A percentile compares a stretch with the other conserved stretches of the same genome.
Evolutionary conservation across 2,329 filamentous ascomycete species (phyloP).

Genomic region (Verticillium longisporum): DNA sequence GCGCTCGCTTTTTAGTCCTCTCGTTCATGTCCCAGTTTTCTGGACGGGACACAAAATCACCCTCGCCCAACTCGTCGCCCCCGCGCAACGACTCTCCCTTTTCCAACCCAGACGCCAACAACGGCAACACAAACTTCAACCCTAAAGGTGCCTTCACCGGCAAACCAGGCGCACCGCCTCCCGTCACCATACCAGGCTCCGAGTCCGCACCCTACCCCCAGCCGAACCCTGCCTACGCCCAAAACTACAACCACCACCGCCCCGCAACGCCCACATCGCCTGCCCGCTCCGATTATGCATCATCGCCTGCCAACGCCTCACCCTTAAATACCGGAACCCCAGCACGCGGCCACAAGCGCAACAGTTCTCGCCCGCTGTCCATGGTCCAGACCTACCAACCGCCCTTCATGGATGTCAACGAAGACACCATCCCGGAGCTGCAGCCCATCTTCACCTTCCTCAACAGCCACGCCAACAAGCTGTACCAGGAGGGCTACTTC

Average conservation of each 20-base stretch:
- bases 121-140: constrained; percentile 1
- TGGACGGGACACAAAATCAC: constrained; percentile 32
- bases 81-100: constrained; percentile 23
- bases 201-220: background rate
- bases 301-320: constrained; percentile 32
- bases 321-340: constrained; percentile 34
- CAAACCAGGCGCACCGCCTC: constrained; percentile 2
- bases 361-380: constrained; percentile 66
- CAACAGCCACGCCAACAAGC: constrained; percentile 91
- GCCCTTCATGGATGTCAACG: constrained; percentile 74
- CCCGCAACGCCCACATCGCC: constrained; percentile 25
- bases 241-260: constrained; percentile 27
- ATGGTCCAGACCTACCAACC: constrained; percentile 84
- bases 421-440: constrained; percentile 85
- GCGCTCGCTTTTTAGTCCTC: constrained; percentile 50
- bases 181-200: background rate
- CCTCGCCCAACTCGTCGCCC: constrained; percentile 38
- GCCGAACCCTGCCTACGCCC: constrained; percentile 24
- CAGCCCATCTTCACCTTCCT: constrained; percentile 90
- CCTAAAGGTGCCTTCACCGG: background rate
- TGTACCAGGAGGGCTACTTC: constrained; percentile 98
- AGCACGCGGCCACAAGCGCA: constrained; percentile 35
- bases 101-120: constrained; percentile 10
- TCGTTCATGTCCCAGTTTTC: constrained; percentile 85
- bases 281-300: constrained; percentile 28